Base-by-base conservation (phyloP, 1,284 basidiomycete genomes). In the Entoloma clypeatum region DNA sequence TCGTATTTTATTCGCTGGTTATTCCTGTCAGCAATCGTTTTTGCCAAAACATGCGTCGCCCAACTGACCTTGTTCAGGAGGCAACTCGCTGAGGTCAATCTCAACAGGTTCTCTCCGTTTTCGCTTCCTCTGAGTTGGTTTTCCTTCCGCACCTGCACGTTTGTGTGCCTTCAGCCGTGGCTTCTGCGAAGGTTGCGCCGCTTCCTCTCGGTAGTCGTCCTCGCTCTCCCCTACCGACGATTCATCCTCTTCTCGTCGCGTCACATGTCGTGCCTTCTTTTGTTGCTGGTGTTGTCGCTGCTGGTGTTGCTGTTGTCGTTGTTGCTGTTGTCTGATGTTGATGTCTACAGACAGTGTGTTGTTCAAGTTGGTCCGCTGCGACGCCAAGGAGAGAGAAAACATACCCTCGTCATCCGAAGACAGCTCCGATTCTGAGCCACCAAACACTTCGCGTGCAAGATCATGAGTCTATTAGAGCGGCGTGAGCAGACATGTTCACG, bases 401-500 rank as follows among this genome's bases (percentile, higher is more conserved):
- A 25, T 31, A 68, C 65, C 59, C 61, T 81, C 79, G 42, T 86
- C 83, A 47, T 86, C 81, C 2, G 77, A 77, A 1, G 79, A 81
- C 10, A 88, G 73, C 51, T 90, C 87, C 1, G 86, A 89, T 54
- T 85, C 84, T 18, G 78, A 81, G 26, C 85, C 81, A 48, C 78
- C 86, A 52, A 87, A 88, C 53, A 90, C 79, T 62, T 83, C 75
- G 50, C 76, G 74, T 46, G 74, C 79, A 36, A 82, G 75, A 39
- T 67, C 62, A 34, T 52, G 54, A n/a, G 53, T 53, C 57, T 61
- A 44, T 23, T 29, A 4, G 28, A 29, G 26, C 13, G n/a, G n/a
- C n/a, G n/a, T n/a, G n/a, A n/a, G n/a, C n/a, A n/a, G n/a, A n/a
- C n/a, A n/a, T n/a, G n/a, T n/a, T n/a, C n/a, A n/a, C n/a, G n/a